phyloP scores from a whole-genome alignment of 2,329 filamentous ascomycete genomes.

The Cladosporium colombiae region DNA sequence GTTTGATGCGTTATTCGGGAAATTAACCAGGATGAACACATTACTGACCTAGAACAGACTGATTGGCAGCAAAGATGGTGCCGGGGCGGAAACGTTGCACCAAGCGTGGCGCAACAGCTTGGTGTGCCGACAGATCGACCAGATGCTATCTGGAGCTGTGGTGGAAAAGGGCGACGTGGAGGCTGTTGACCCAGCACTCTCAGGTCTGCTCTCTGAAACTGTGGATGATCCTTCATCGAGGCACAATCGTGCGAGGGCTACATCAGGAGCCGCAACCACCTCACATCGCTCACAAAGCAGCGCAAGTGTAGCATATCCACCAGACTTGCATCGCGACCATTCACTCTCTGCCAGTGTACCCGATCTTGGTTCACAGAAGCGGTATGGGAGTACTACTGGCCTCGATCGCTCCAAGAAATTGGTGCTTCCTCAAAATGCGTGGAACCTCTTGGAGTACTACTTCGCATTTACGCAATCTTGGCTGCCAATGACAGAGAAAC shows the following conservation, averaged over 20 bases:
- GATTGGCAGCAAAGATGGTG: slow-evolving; percentile 54
- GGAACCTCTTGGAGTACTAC: slow-evolving; percentile 68
- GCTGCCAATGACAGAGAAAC: slow-evolving; percentile 72
- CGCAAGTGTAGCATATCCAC: background rate
- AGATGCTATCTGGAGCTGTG: slow-evolving; percentile 54
- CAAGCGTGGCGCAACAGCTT: slow-evolving; percentile 63
- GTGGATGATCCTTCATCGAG: background rate
- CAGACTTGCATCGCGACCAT: background rate
- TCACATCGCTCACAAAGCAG: background rate
- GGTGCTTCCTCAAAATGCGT: slow-evolving; percentile 56
- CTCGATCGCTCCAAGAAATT: slow-evolving; percentile 10
- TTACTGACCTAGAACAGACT: slow-evolving; percentile 30
- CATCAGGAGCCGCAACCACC: background rate
- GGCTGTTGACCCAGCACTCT: slow-evolving; percentile 7
- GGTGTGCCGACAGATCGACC: slow-evolving; percentile 64
- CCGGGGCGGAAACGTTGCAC: slow-evolving; percentile 59
- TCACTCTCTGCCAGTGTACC: background rate
- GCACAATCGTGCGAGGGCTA: background rate
- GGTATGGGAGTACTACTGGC: background rate
- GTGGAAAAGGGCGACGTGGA: slow-evolving; percentile 26
- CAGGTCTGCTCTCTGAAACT: background rate
- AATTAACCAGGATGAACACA: background rate
- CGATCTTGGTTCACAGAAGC: background rate
- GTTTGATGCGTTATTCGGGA: background rate
- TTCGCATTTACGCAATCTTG: slow-evolving; percentile 75